Evolutionary conservation across 2,329 filamentous ascomycete genomes (phyloP), one percentile per base, ranked within the genome.

Genomic region (Aspergillus floridensis): DNA sequence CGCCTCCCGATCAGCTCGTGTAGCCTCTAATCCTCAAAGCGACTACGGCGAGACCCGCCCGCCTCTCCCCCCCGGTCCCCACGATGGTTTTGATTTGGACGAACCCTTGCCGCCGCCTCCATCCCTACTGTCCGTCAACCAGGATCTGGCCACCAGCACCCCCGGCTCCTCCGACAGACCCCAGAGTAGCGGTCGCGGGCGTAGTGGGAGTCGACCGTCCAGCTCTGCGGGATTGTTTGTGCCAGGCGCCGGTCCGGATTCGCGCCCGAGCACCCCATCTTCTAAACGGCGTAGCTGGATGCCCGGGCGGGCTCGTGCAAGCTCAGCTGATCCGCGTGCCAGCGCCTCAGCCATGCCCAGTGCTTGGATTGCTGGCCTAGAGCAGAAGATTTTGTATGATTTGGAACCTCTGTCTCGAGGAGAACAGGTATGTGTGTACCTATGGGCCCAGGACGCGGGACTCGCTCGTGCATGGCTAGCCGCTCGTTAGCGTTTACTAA

Each of bases 341-440:
- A 51, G 58, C 5, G 63, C n/a, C 49, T 26, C 62, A 6, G 59
- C 59, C 16, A 67, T 73, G 49, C 72, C 74, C 11, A 70, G 70
- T 57, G 84, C 85, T 11, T 88, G 85, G 85, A 81, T 87, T 59
- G 80, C 84, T 5, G 84, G 84, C 7, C 76, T 86, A 64, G 77
- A 80, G 48, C 81, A 84, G 61, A 83, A 82, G 66, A 75, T 84
- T 26, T 72, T 81, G 3, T 88, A 87, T 64, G 84, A 86, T 65
- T 61, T 85, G 53, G 73, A 76, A 2, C 76, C 77, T 31, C 65
- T 88, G 62, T 62, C 81, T 24, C 76, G 77, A 56, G 84, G 80
- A 44, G 78, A 83, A 59, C 82, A 79, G 72, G 82, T 84, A 75
- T 61, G 77, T 65, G n/a, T 49, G 12, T 19, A n/a, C 44, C 22